Evolutionary conservation across 2,329 filamentous ascomycete genomes (phyloP).

Genomic region (Arthrobotrys entomopaga): DNA sequence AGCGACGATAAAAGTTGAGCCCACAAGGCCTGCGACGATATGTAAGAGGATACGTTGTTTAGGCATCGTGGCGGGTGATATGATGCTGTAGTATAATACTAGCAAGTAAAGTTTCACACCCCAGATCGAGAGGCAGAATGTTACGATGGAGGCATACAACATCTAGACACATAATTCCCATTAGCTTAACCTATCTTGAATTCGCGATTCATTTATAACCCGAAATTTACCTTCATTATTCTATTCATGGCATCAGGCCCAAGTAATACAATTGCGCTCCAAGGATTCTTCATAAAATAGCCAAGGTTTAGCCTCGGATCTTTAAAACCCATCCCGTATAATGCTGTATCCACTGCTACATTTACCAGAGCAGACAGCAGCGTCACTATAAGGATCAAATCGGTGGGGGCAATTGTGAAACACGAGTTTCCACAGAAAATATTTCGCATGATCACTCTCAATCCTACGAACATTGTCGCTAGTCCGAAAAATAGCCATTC

Average conservation of each 20-base stretch:
- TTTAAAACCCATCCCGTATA: constrained; percentile 21
- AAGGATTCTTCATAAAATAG: not conserved
- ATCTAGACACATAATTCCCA: constrained; percentile 1
- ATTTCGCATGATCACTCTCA: constrained; percentile 37
- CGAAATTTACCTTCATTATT: not conserved
- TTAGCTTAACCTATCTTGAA: too few relatives aligned
- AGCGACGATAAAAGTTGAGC: constrained; percentile 6
- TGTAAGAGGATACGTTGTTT: constrained; percentile 30
- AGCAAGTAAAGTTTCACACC: constrained; percentile 36
- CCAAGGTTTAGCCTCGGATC: constrained; percentile 28
- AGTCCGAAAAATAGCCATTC: constrained; percentile 32
- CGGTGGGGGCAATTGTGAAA: constrained; percentile 8
- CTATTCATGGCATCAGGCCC: not conserved
- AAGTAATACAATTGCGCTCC: not conserved
- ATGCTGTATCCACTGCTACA: constrained; percentile 19
- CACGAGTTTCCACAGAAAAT: not conserved
- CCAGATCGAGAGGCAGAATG: constrained; percentile 33
- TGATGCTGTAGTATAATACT: constrained; percentile 30
- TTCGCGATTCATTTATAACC: too few relatives aligned
- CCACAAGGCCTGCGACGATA: constrained; percentile 28
- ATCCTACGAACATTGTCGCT: constrained; percentile 21
- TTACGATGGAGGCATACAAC: constrained; percentile 18
- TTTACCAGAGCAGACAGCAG: constrained; percentile 15
- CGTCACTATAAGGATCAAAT: constrained; percentile 27
- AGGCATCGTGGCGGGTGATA: constrained; percentile 40